These are phyloP conservation scores for Ocimum tenuiflorum DNA, from an alignment of 257 asterid species.

Conservation along the genomic window DNA sequence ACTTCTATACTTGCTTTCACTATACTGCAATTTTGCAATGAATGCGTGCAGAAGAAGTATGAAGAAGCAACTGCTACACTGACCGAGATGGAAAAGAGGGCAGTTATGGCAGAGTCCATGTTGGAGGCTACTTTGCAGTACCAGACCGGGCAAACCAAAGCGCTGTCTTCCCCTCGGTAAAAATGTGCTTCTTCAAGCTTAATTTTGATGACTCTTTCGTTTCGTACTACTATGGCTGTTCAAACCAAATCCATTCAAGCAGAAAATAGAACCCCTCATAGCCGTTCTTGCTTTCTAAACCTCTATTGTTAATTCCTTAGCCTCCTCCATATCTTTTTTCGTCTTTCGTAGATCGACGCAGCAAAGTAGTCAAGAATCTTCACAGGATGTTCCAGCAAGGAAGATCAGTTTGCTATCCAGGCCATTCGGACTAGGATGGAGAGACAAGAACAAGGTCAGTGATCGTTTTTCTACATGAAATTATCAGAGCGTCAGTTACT, in stretches of 20 bases:
- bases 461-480: too few species aligned
- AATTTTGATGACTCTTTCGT: background rate
- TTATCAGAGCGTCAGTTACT: too few species aligned
- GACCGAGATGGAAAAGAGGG: slow-evolving; percentile 81
- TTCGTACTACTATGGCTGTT: background rate
- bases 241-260: too few species aligned
- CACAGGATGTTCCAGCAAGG: slow-evolving; percentile 54
- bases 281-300: background rate
- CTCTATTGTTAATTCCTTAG: background rate
- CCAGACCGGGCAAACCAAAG: slow-evolving; percentile 79
- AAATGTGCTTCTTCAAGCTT: background rate
- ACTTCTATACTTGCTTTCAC: too few species aligned
- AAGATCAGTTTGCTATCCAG: slow-evolving; percentile 70
- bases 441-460: slow-evolving; percentile 80
- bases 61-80: slow-evolving; percentile 51
- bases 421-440: slow-evolving; percentile 78
- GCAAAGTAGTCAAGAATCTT: slow-evolving; percentile 54
- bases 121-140: slow-evolving; percentile 93
- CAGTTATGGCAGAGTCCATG: slow-evolving; percentile 94
- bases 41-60: slow-evolving; percentile 52
- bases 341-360: slow-evolving; percentile 46
- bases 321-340: background rate
- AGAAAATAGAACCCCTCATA: background rate
- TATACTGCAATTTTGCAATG: background rate
- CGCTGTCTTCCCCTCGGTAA: slow-evolving; percentile 75